Evolutionary conservation across 441 rosid species (phyloP).

Genomic region (Melastoma candidum): DNA sequence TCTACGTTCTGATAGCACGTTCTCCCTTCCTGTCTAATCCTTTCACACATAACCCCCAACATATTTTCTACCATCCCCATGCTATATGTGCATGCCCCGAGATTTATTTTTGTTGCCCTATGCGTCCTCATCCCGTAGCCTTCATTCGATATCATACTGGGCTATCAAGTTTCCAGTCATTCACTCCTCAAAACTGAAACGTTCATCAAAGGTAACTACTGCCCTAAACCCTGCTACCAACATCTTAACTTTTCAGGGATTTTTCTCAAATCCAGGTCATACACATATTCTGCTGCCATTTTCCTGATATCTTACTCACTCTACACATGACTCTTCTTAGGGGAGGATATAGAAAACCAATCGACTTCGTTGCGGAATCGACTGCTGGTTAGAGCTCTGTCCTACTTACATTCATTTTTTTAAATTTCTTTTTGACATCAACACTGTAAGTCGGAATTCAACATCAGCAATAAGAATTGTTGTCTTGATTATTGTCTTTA

Average conservation of each 20-base stretch:
- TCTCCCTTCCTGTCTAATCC: too few species aligned
- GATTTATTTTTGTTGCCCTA: conserved; percentile 79
- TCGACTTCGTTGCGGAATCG: conserved; percentile 66
- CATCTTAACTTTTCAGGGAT: too few species aligned
- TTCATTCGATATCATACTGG: conserved; percentile 62
- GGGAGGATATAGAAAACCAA: conserved; percentile 73
- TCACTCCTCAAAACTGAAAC: conserved; percentile 66
- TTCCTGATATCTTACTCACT: conserved; percentile 79
- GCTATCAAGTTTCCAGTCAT: conserved; percentile 82
- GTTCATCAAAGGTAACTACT: conserved; percentile 52
- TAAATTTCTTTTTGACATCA: background rate
- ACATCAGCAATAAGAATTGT: conserved; percentile 1
- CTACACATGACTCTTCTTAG: conserved; percentile 59
- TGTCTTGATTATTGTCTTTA: conserved; percentile 20
- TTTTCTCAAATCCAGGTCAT: conserved; percentile 38
- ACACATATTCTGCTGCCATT: conserved; percentile 73
- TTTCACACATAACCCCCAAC: conserved; percentile 58
- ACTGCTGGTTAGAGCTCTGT: conserved; percentile 51
- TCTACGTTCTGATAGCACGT: too few species aligned
- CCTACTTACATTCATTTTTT: background rate
- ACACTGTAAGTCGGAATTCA: conserved; percentile 1
- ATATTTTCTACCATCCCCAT: conserved; percentile 75
- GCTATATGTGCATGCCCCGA: conserved; percentile 71
- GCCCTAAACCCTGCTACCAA: background rate
- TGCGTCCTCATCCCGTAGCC: conserved; percentile 62